These are phyloP conservation scores for Metarhizium anisopliae DNA, from an alignment of 2,329 filamentous ascomycete species.

Conservation along the genomic window DNA sequence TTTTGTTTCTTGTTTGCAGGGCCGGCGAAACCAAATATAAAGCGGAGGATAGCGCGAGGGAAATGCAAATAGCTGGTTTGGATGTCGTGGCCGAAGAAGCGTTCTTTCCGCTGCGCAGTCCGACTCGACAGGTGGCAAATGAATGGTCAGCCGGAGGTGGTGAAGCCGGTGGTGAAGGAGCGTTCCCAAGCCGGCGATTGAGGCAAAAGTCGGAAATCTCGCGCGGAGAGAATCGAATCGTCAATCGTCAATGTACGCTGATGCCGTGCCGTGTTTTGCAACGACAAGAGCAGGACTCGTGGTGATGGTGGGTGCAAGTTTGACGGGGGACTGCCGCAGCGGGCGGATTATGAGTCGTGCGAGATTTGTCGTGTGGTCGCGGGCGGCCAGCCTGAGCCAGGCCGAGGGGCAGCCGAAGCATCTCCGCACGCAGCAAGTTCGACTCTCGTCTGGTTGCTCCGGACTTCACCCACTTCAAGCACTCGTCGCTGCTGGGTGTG, in stretches of 20 bases:
- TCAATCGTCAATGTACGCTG: neutral
- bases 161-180: neutral
- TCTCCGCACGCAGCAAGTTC: neutral
- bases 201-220: neutral
- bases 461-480: too few relatives aligned
- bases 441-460: too few relatives aligned
- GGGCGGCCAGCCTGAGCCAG: neutral
- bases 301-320: slow-evolving; percentile 4
- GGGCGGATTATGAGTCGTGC: slow-evolving; percentile 3
- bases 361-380: slow-evolving; percentile 3
- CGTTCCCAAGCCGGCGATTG: neutral
- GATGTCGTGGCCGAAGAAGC: neutral
- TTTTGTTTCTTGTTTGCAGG: neutral
- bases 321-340: neutral
- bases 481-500: too few relatives aligned
- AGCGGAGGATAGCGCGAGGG: neutral
- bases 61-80: too few relatives aligned
- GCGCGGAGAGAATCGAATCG: neutral
- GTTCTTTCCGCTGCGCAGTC: neutral
- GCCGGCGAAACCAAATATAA: neutral
- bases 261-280: neutral
- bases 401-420: slow-evolving; percentile 5
- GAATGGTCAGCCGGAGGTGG: neutral
- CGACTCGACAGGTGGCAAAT: neutral
- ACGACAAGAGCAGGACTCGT: neutral